Base-by-base conservation (phyloP, 129 eudicot genomes). In the Chrysanthemum makinoi region DNA sequence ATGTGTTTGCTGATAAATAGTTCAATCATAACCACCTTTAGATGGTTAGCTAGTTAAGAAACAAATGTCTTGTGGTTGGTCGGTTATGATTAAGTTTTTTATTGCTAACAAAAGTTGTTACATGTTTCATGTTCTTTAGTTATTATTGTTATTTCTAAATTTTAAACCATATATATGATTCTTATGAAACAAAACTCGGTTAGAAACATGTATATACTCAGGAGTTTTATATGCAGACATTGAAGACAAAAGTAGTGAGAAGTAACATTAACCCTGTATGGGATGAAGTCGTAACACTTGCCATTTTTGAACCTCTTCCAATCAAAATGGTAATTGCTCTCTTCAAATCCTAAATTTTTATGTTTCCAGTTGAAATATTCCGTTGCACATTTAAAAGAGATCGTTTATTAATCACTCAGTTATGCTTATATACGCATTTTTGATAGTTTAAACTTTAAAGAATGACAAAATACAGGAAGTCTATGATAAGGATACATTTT, bases 271-370 rank as follows among this genome's bases (percentile, higher is more conserved):
- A 91, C 63, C 96, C 95, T 1, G 91, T 78, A 51, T 88, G 96
- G 96, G 83, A 91, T 78, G 96, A 89, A 72, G 86, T 82, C 20
- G 66, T 91, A 6, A 86, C 96, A 1, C 85, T 91, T 49, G 72
- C 89, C 30, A 72, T 91, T 72, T 26, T 76, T 9, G 89, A 88
- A 71, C 79, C 89, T 13, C 58, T 48, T n/a, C 91, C 94, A 12
- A 76, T 91, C 78, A 82, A 77, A 72, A 67, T 91, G 48, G 97
- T 91, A 76, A 85, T 74, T 46, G 55, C n/a, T 5, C 43, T 73
- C 62, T 2, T 44, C 39, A 24, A 44, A 18, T 20, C 51, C 5
- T 0, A 51, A 26, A 57, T 22, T n/a, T n/a, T 70, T 5, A 13
- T 0, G 3, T 2, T 60, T 20, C 24, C 3, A 15, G 44, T 39